Evolutionary conservation across 2,329 filamentous ascomycete genomes (phyloP).

Genomic region (Aphanocladium album): DNA sequence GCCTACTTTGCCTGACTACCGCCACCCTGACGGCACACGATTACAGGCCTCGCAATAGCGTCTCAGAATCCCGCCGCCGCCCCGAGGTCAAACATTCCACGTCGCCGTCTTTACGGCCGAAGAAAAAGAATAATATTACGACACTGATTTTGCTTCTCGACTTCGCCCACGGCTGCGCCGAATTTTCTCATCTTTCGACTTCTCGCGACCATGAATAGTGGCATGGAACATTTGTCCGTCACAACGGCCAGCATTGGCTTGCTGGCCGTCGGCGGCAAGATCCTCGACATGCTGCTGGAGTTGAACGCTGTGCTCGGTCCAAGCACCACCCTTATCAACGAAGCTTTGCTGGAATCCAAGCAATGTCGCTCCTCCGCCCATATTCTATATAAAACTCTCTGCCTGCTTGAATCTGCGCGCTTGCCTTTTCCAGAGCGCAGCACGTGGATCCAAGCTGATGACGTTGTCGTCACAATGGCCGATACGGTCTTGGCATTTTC

Average conservation of each 20-base stretch:
- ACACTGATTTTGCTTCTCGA: not conserved
- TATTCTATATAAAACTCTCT: slow-evolving; percentile 31
- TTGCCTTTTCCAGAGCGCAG: slow-evolving; percentile 31
- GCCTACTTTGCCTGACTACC: slow-evolving; percentile 9
- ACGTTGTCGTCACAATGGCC: slow-evolving; percentile 31
- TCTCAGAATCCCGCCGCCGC: slow-evolving; percentile 10
- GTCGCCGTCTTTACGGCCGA: slow-evolving; percentile 10
- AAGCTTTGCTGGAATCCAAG: slow-evolving; percentile 31
- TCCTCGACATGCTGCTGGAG: slow-evolving; percentile 31
- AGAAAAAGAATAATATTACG: not conserved
- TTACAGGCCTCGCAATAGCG: slow-evolving; percentile 9
- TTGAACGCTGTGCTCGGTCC: slow-evolving; percentile 27
- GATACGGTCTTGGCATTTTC: slow-evolving; percentile 33
- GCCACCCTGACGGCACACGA: slow-evolving; percentile 9
- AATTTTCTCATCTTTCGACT: not conserved
- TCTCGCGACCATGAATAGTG: not conserved
- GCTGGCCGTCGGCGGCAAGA: slow-evolving; percentile 29
- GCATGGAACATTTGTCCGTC: slow-evolving; percentile 27
- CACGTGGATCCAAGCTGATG: slow-evolving; percentile 30
- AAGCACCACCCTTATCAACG: slow-evolving; percentile 24
- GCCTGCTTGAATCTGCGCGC: slow-evolving; percentile 27
- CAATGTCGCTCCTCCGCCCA: slow-evolving; percentile 34
- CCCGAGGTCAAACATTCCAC: slow-evolving; percentile 7
- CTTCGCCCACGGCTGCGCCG: not conserved
- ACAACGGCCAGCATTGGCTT: slow-evolving; percentile 34